Conservation (phyloP, 1,284 basidiomycete genomes). For the Microbotryomycetes sp. region DNA sequence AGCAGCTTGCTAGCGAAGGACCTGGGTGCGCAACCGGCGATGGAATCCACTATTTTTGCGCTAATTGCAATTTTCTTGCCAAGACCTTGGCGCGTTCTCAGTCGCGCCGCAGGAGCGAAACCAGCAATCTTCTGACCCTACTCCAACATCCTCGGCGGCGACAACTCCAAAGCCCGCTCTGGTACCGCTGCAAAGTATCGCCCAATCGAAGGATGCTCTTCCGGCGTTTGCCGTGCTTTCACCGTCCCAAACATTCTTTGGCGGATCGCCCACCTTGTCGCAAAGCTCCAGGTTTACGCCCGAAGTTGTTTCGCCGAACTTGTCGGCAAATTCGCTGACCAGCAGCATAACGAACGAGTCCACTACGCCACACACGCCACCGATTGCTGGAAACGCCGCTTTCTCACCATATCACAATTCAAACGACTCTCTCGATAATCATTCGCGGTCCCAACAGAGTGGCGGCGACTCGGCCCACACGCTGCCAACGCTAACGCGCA, state of each 20-base stretch:
- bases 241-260: neutral
- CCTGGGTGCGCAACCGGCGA: too few relatives aligned
- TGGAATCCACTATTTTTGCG: too few relatives aligned
- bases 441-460: too few relatives aligned
- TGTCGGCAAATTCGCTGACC: neutral
- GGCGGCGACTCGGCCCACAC: too few relatives aligned
- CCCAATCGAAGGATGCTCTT: too few relatives aligned
- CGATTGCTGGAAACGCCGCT: neutral
- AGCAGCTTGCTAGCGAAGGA: too few relatives aligned
- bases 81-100: too few relatives aligned
- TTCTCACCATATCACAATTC: too few relatives aligned
- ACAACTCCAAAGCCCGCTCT: neutral
- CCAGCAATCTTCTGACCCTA: neutral
- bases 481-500: neutral
- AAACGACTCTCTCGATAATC: too few relatives aligned
- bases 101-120: too few relatives aligned
- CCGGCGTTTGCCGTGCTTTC: neutral
- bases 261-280: neutral
- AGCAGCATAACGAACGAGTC: neutral
- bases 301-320: neutral
- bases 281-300: neutral
- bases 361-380: neutral
- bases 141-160: neutral
- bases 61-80: too few relatives aligned
- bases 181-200: neutral